phyloP scores from a whole-genome alignment of 345 rosid species.

The Euphorbia pulcherrima region DNA sequence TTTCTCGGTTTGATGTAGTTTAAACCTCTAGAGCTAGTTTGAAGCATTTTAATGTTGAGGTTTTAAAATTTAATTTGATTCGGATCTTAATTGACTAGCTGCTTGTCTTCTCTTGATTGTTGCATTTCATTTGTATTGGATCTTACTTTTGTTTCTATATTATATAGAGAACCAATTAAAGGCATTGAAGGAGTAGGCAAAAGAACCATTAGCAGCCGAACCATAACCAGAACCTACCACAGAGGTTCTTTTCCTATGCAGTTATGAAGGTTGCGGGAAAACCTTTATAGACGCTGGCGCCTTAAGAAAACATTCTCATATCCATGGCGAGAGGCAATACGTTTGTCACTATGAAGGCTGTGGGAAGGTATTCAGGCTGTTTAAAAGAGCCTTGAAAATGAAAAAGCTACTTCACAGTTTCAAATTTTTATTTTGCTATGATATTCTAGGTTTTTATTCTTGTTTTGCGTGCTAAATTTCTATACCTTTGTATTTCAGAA shows the following conservation, averaged over 20 bases:
- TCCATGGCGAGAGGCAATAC: conserved; percentile 91
- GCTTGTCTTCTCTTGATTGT: too few species aligned
- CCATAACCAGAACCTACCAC: conserved; percentile 94
- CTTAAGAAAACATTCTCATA: conserved; percentile 91
- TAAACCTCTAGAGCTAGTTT: not conserved
- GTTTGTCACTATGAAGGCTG: conserved; percentile 74
- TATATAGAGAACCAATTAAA: conserved; percentile 56
- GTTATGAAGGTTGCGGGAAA: conserved; percentile 92
- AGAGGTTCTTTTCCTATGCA: conserved; percentile 94
- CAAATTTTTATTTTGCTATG: not conserved
- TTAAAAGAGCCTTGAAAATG: not conserved
- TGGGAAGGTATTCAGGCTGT: conserved; percentile 60
- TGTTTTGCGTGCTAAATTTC: not conserved
- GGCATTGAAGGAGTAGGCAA: conserved; percentile 63
- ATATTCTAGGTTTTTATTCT: conserved; percentile 11
- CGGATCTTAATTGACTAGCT: too few species aligned
- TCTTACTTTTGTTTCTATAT: not conserved
- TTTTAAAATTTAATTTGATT: not conserved
- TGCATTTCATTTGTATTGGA: too few species aligned
- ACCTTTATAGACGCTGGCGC: conserved; percentile 93
- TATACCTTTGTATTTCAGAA: conserved; percentile 54
- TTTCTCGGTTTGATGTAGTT: not conserved
- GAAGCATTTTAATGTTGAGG: not conserved
- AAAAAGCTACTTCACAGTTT: not conserved
- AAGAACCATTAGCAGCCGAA: conserved; percentile 63